Evolutionary conservation across 495 filamentous ascomycete species (phyloP).

Genomic region (Aspergillus steynii): DNA sequence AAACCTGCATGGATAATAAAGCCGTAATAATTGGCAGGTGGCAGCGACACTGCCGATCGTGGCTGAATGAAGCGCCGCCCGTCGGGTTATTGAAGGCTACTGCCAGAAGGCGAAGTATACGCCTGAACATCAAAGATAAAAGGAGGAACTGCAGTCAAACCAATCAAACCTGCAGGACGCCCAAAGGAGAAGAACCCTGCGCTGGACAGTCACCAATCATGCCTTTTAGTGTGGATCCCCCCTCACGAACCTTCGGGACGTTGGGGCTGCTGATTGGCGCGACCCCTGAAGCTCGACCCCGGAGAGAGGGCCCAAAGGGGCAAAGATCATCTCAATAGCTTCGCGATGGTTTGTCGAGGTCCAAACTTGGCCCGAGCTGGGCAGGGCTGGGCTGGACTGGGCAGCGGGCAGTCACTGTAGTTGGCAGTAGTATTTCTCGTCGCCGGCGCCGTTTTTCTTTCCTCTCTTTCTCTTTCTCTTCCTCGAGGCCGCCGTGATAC

Average conservation of each 20-base stretch:
- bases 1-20: background rate
- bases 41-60: background rate
- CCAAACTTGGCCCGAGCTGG: background rate
- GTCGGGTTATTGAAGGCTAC: background rate
- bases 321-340: constrained; percentile 14
- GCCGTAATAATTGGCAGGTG: background rate
- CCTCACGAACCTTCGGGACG: constrained; percentile 23
- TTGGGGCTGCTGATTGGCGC: constrained; percentile 12
- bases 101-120: too few relatives aligned
- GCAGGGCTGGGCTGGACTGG: background rate
- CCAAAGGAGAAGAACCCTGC: background rate
- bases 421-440: background rate
- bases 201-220: background rate
- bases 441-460: constrained; percentile 6
- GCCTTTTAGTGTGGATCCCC: constrained; percentile 4
- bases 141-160: background rate
- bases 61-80: background rate
- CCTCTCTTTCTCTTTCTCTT: constrained; percentile 20
- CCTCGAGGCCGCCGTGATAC: constrained; percentile 25
- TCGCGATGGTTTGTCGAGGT: constrained; percentile 16
- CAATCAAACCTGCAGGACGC: background rate
- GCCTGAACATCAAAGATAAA: too few relatives aligned
- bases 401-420: too few relatives aligned
- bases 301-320: constrained; percentile 6
- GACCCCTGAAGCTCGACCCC: constrained; percentile 12